Conservation (phyloP, 177 flowering plant genomes). For the Vitis hybrid region DNA sequence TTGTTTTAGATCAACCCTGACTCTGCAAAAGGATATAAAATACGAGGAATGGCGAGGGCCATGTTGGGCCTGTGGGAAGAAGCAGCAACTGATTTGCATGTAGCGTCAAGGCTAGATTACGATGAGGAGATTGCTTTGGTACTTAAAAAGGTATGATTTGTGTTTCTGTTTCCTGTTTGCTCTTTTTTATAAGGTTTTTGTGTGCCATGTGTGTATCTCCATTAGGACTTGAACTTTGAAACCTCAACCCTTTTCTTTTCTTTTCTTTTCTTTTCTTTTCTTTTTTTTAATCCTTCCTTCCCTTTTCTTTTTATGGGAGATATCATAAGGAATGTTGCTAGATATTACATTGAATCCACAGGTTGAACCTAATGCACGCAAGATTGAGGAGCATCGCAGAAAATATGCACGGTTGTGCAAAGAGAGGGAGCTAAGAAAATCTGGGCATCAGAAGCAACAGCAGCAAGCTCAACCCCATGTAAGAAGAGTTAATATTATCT, state of each 20-base stretch:
- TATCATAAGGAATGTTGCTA: neutral
- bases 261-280: neutral
- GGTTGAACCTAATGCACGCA: slow-evolving; percentile 72
- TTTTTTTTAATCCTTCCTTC: neutral
- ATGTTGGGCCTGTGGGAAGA: slow-evolving; percentile 58
- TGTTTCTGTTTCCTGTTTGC: too few relatives aligned
- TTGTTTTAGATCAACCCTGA: slow-evolving; percentile 56
- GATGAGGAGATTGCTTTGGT: slow-evolving; percentile 60
- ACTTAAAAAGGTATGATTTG: slow-evolving; percentile 47
- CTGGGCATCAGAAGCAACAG: slow-evolving; percentile 30
- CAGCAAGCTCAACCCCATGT: slow-evolving; percentile 38
- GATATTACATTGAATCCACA: slow-evolving; percentile 15
- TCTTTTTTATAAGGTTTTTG: too few relatives aligned
- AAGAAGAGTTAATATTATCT: slow-evolving; percentile 11
- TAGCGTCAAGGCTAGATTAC: slow-evolving; percentile 57
- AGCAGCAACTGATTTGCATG: slow-evolving; percentile 57
- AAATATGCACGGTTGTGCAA: slow-evolving; percentile 61
- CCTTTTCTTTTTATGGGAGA: neutral
- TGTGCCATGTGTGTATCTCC: too few relatives aligned
- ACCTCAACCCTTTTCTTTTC: neutral
- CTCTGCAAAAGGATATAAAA: slow-evolving; percentile 70
- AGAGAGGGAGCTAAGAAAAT: slow-evolving; percentile 41
- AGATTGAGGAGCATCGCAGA: slow-evolving; percentile 54
- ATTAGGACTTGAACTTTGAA: too few relatives aligned
- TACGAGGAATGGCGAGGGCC: slow-evolving; percentile 55